Conservation (phyloP, 2,329 filamentous ascomycete species). For the Arthrobotrys musiformis region DNA sequence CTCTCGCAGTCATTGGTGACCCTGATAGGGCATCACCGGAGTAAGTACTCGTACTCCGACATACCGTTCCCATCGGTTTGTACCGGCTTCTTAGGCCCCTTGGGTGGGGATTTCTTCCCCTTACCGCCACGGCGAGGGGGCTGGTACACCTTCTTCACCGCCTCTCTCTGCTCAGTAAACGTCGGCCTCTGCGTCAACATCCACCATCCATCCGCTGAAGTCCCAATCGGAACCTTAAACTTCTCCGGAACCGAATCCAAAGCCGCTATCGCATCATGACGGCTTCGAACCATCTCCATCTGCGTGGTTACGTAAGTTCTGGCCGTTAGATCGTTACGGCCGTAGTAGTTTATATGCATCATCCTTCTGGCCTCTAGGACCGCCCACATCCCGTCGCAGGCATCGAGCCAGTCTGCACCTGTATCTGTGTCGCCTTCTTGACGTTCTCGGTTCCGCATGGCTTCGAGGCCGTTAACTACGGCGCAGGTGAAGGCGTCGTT, state of each 20-base stretch:
- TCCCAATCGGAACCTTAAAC: neutral
- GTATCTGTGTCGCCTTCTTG: neutral
- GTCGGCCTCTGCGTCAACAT: neutral
- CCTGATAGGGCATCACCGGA: too few relatives aligned
- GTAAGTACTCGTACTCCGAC: conserved; percentile 7
- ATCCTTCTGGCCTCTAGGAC: neutral
- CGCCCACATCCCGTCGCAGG: neutral
- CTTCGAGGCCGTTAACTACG: conserved; percentile 6
- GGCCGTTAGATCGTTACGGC: neutral
- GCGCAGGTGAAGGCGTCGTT: conserved; percentile 13
- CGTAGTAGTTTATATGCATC: neutral
- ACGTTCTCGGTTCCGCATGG: neutral
- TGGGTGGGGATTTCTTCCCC: too few relatives aligned
- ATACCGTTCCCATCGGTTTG: too few relatives aligned
- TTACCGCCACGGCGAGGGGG: too few relatives aligned
- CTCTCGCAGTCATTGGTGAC: too few relatives aligned
- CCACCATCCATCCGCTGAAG: neutral
- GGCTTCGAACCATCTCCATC: neutral
- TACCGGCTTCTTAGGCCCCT: too few relatives aligned
- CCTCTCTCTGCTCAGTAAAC: too few relatives aligned
- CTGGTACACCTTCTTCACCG: neutral
- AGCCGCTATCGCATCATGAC: neutral
- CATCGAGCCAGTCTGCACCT: neutral
- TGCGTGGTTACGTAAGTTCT: neutral
- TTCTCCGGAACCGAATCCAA: neutral